Evolutionary conservation across 176 grass and related monocot genomes (phyloP).

Genomic region (Ampelocalamus luodianensis): DNA sequence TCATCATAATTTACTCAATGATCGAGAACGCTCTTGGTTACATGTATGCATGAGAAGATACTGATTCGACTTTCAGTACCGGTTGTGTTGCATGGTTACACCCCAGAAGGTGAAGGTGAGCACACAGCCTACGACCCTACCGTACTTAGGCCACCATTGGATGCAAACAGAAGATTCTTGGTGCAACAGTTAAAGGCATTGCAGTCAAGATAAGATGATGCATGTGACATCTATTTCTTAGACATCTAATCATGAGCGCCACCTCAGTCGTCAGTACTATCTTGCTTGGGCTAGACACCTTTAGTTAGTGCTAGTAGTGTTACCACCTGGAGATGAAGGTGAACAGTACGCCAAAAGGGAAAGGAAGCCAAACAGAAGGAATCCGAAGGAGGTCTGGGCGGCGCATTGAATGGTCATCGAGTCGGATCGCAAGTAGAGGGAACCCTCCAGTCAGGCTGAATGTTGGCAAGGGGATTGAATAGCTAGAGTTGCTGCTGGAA

Average conservation of each 20-base stretch:
- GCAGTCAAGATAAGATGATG: constrained; percentile 47
- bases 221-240: constrained; percentile 25
- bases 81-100: background rate
- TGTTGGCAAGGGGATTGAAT: no score
- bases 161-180: constrained; percentile 34
- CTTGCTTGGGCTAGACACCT: background rate
- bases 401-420: no score
- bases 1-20: background rate
- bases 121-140: background rate
- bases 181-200: constrained; percentile 20
- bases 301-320: constrained; percentile 28
- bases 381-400: no score
- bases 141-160: background rate
- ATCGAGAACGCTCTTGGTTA: background rate
- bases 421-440: no score
- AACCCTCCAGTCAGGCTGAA: no score
- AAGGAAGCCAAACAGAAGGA: no score
- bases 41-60: background rate
- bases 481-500: no score
- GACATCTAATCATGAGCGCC: no score
- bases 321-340: no score
- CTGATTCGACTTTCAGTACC: background rate
- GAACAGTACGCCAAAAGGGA: no score
- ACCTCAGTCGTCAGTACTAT: constrained; percentile 1
- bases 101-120: background rate